Percentiles rank a stretch among this genome's conserved stretches.
phyloP scores from a whole-genome alignment of 2,329 filamentous ascomycete species.

The Fusarium mangiferae region DNA sequence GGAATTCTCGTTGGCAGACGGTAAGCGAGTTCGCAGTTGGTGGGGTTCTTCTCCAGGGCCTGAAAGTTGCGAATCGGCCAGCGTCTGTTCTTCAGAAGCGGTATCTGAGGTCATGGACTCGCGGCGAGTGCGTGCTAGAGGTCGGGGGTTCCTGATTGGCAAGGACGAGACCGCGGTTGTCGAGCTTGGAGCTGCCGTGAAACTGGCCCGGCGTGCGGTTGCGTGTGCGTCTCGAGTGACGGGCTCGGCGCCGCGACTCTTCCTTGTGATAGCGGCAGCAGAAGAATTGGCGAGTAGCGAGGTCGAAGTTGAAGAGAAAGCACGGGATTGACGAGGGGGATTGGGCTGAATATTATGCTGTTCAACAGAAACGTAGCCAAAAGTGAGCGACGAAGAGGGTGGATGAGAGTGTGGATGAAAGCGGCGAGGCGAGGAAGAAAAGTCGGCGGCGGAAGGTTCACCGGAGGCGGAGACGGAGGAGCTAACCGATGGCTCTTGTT shows the following conservation, averaged over 20 bases:
- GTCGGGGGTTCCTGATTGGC: conserved; percentile 53
- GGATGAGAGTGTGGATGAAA: conserved; percentile 28
- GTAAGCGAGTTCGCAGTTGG: conserved; percentile 55
- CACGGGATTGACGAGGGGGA: conserved; percentile 31
- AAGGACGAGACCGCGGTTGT: conserved; percentile 19
- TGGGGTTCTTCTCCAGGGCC: conserved; percentile 59
- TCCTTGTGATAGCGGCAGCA: conserved; percentile 59
- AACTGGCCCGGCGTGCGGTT: conserved; percentile 65
- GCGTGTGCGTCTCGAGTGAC: conserved; percentile 65
- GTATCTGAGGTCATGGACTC: conserved; percentile 56
- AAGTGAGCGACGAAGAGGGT: conserved; percentile 23
- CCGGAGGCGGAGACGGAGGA: conserved; percentile 43
- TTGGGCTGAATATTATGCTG: conserved; percentile 23
- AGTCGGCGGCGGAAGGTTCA: conserved; percentile 42
- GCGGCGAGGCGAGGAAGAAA: conserved; percentile 39
- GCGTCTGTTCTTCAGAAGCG: conserved; percentile 52
- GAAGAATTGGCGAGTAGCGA: conserved; percentile 56
- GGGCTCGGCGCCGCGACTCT: conserved; percentile 68
- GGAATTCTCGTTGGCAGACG: conserved; percentile 42
- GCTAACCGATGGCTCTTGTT: conserved; percentile 30
- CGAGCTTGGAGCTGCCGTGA: conserved; percentile 66
- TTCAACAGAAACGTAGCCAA: conserved; percentile 21
- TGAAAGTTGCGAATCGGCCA: conserved; percentile 54
- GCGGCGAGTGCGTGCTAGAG: conserved; percentile 55
- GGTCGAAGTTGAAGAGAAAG: conserved; percentile 42